phyloP scores from a whole-genome alignment of 495 filamentous ascomycete species.

The Letharia lupina region DNA sequence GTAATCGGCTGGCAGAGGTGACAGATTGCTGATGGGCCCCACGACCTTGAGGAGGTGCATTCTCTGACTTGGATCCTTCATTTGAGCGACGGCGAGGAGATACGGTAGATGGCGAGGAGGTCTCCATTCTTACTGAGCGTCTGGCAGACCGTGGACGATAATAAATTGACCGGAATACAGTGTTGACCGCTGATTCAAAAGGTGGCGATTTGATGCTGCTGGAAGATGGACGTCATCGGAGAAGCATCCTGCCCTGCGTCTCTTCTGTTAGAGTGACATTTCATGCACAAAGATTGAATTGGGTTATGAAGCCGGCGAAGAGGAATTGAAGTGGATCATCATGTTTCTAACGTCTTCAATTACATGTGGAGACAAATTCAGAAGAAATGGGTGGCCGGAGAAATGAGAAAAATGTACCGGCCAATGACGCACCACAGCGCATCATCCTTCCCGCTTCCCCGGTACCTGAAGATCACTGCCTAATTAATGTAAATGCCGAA shows the following conservation, averaged over 20 bases:
- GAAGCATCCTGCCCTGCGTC: background rate
- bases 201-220: background rate
- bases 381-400: background rate
- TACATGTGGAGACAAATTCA: background rate
- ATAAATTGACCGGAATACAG: no score
- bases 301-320: background rate
- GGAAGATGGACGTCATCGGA: background rate
- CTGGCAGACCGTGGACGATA: background rate
- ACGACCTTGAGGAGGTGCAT: slow-evolving; percentile 10
- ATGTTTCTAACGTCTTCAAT: background rate
- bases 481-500: background rate
- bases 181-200: background rate
- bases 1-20: slow-evolving; percentile 14
- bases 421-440: background rate
- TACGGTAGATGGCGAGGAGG: background rate
- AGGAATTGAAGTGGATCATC: background rate
- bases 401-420: slow-evolving; percentile 1
- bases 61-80: background rate
- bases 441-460: slow-evolving; percentile 3
- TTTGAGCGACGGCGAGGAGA: background rate
- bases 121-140: background rate
- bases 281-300: background rate
- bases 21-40: slow-evolving; percentile 9
- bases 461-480: no score
- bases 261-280: background rate